Evolutionary conservation across 2,329 filamentous ascomycete species (phyloP).

Genomic region (Zymoseptoria ardabiliae): DNA sequence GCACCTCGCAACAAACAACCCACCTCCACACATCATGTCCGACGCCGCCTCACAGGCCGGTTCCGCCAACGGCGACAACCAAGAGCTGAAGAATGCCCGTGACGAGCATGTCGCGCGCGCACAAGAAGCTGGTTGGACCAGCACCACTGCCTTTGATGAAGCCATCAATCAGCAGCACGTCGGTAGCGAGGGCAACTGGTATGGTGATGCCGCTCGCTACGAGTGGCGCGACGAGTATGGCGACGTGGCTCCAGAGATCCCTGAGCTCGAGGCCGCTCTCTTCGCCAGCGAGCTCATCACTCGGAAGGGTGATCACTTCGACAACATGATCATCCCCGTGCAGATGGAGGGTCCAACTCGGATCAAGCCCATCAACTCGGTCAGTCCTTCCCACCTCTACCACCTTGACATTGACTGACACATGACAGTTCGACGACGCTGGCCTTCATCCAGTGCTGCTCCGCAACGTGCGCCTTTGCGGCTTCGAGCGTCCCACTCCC

Average conservation of each 20-base stretch:
- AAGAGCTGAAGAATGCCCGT: background rate
- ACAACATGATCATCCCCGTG: slow-evolving; percentile 49
- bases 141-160: slow-evolving; percentile 24
- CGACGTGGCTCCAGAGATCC: slow-evolving; percentile 67
- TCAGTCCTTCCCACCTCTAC: slow-evolving; percentile 30
- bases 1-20: background rate
- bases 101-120: slow-evolving; percentile 4
- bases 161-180: slow-evolving; percentile 9
- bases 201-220: slow-evolving; percentile 58
- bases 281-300: slow-evolving; percentile 54
- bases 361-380: slow-evolving; percentile 43
- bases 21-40: background rate
- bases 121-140: slow-evolving; percentile 24
- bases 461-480: slow-evolving; percentile 65
- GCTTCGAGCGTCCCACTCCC: slow-evolving; percentile 68
- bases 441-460: slow-evolving; percentile 79
- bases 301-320: slow-evolving; percentile 57
- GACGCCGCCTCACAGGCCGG: background rate
- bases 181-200: slow-evolving; percentile 36
- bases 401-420: slow-evolving; percentile 6
- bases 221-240: slow-evolving; percentile 81
- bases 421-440: slow-evolving; percentile 58
- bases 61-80: background rate
- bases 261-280: slow-evolving; percentile 65
- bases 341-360: slow-evolving; percentile 42